Conservation (phyloP, 129 eudicot species). For the Heracleum sosnowskyi region DNA sequence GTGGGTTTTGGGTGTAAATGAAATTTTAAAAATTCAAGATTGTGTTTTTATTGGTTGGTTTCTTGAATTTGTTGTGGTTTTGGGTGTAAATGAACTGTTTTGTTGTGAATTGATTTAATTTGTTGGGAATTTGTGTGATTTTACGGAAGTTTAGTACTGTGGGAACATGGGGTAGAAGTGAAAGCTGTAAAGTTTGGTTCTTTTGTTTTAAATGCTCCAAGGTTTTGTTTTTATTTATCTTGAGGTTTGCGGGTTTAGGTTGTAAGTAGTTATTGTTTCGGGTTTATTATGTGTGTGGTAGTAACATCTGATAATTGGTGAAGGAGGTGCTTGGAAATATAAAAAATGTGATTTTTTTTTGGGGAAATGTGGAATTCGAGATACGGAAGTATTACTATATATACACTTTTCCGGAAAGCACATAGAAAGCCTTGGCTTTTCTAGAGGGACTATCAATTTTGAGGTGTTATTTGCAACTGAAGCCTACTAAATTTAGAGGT, state of each 20-base stretch:
- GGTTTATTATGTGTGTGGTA: neutral
- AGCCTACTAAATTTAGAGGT: neutral
- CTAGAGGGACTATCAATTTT: neutral
- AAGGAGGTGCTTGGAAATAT: neutral
- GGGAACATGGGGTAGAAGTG: neutral
- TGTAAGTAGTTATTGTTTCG: neutral
- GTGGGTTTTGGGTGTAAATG: neutral
- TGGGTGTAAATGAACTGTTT: neutral
- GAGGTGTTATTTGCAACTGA: neutral
- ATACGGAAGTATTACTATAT: no score
- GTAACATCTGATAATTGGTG: neutral
- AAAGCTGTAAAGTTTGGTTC: neutral
- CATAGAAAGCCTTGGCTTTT: neutral
- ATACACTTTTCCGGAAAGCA: neutral
- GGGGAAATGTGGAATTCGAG: neutral
- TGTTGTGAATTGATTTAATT: neutral
- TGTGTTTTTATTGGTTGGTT: no score
- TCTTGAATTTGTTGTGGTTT: neutral
- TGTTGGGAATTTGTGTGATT: neutral
- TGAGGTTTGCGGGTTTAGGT: no score
- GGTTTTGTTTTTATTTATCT: neutral
- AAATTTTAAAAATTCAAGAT: no score
- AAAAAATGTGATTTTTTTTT: neutral
- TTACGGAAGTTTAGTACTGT: no score
- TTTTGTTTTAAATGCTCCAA: neutral